Conservation (phyloP, 2,329 filamentous ascomycete genomes). For the Xylariaceae sp. region DNA sequence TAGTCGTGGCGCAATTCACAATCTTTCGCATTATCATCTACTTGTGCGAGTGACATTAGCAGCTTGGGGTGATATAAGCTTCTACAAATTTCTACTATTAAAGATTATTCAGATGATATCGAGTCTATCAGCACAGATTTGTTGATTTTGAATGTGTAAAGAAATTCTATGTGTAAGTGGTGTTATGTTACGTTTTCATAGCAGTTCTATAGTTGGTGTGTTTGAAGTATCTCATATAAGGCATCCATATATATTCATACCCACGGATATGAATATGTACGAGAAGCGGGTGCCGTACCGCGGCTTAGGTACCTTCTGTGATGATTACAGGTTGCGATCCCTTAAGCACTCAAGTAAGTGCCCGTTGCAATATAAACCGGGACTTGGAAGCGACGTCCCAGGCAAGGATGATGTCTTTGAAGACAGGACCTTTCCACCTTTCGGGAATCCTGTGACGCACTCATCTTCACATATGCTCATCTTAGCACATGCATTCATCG, state of each 20-base stretch:
- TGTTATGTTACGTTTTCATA: no score
- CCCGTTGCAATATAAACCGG: background rate
- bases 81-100: background rate
- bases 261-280: no score
- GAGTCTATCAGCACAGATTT: no score
- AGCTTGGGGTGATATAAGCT: background rate
- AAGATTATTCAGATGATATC: no score
- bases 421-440: background rate
- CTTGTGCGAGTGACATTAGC: background rate
- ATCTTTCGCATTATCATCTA: constrained; percentile 7
- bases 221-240: no score
- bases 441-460: background rate
- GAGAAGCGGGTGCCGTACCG: no score
- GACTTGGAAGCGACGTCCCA: background rate
- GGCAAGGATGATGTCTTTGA: background rate
- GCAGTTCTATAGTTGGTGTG: no score
- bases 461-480: constrained; percentile 24
- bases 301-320: background rate
- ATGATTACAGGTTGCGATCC: background rate
- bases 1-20: constrained; percentile 26
- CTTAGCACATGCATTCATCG: constrained; percentile 28
- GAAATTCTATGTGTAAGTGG: no score
- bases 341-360: no score
- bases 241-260: no score
- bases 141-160: no score